Percentiles rank a stretch among this genome's conserved stretches.
Evolutionary conservation across 306 rosid genomes (phyloP).

Genomic region (Herpetospermum pedunculosum): DNA sequence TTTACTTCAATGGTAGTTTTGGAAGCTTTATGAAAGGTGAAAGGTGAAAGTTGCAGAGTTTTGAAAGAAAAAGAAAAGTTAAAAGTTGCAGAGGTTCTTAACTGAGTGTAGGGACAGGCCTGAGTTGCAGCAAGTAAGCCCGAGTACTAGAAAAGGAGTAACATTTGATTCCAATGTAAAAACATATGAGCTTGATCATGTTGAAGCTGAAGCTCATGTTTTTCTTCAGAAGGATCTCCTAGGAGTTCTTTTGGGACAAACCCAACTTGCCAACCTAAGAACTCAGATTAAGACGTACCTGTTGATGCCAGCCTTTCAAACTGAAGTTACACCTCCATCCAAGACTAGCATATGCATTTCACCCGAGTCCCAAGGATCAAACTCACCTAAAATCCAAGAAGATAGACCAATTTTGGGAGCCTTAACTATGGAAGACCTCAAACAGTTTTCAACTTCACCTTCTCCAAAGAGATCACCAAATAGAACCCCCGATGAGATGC

Average conservation of each 20-base stretch:
- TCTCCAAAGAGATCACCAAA: conserved; percentile 66
- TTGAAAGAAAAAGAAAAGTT: too few relatives aligned
- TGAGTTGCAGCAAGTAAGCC: conserved; percentile 26
- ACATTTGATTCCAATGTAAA: conserved; percentile 74
- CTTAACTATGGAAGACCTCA: conserved; percentile 65
- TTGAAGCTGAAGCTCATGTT: conserved; percentile 33
- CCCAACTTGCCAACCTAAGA: conserved; percentile 22
- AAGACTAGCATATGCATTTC: conserved; percentile 18
- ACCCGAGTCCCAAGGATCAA: conserved; percentile 49
- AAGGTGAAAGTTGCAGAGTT: too few relatives aligned
- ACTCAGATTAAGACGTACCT: conserved; percentile 34
- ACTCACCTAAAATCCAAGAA: conserved; percentile 46
- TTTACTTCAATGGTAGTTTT: too few relatives aligned
- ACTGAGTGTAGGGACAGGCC: not conserved
- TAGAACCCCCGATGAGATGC: conserved; percentile 57
- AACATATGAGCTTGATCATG: conserved; percentile 47
- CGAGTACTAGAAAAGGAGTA: conserved; percentile 54
- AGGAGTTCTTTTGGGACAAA: conserved; percentile 11
- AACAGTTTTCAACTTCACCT: conserved; percentile 51
- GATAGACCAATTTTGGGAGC: conserved; percentile 91
- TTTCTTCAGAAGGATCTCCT: conserved; percentile 19
- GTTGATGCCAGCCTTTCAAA: conserved; percentile 89
- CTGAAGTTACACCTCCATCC: conserved; percentile 39
- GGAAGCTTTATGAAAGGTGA: too few relatives aligned
- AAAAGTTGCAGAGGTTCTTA: too few relatives aligned